These are phyloP conservation scores for Posidonia australis DNA, from an alignment of 106 monocot species.

Conservation along the genomic window DNA sequence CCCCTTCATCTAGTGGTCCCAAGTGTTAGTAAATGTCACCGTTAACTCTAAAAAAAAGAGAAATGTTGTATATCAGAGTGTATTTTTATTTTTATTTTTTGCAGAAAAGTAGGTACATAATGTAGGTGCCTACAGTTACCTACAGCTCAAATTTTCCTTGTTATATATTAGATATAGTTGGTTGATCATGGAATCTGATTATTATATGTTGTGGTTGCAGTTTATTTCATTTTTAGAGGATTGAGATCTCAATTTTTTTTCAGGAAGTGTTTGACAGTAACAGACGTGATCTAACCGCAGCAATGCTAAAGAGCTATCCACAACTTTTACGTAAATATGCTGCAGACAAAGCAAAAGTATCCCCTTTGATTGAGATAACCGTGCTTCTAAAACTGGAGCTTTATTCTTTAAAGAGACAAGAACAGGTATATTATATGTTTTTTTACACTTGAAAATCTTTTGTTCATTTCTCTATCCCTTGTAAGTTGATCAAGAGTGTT, in stretches of 20 bases:
- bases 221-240: neutral
- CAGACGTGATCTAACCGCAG: slow-evolving; percentile 59
- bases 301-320: slow-evolving; percentile 79
- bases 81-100: too few relatives aligned
- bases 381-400: slow-evolving; percentile 79
- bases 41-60: too few relatives aligned
- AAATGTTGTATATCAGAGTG: too few relatives aligned
- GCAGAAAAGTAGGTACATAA: too few relatives aligned
- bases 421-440: slow-evolving; percentile 40
- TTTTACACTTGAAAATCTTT: neutral
- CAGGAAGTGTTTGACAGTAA: slow-evolving; percentile 82
- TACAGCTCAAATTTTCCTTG: too few relatives aligned
- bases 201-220: neutral
- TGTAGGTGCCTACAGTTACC: too few relatives aligned
- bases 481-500: neutral
- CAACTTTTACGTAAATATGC: slow-evolving; percentile 71
- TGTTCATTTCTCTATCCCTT: too few relatives aligned
- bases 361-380: slow-evolving; percentile 69
- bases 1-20: too few relatives aligned
- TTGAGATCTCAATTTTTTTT: slow-evolving; percentile 9
- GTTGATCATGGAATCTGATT: neutral
- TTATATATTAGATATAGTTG: too few relatives aligned
- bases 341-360: slow-evolving; percentile 84
- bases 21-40: too few relatives aligned
- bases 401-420: slow-evolving; percentile 84